Conservation (phyloP, 208 protist genomes). For the Trypanosomatidae sp. region DNA sequence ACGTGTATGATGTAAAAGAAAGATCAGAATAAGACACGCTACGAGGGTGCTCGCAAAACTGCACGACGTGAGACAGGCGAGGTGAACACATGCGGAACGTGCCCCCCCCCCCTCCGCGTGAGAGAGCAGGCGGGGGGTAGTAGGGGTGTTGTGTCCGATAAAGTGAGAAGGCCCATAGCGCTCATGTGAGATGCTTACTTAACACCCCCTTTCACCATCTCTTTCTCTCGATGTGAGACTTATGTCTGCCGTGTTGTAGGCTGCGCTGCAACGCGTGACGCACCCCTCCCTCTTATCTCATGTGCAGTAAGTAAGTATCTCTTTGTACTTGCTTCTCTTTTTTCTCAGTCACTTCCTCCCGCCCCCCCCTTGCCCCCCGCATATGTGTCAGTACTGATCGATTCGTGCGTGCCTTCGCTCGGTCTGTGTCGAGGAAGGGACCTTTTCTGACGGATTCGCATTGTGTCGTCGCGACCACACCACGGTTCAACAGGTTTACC, state of each 20-base stretch:
- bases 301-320: not conserved
- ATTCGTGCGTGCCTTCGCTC: not conserved
- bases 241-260: not conserved
- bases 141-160: not conserved
- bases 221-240: not conserved
- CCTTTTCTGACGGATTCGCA: not conserved
- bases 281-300: not conserved
- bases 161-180: not conserved
- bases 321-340: not conserved
- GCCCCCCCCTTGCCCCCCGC: not conserved
- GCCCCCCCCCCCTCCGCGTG: not conserved
- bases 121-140: not conserved
- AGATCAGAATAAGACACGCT: too few species aligned
- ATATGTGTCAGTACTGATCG: not conserved
- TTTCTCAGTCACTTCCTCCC: not conserved
- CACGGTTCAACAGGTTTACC: not conserved
- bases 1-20: slow-evolving; percentile 28
- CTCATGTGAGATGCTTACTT: not conserved
- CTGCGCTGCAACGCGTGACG: not conserved
- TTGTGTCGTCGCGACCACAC: not conserved
- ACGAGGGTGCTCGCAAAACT: not conserved
- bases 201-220: not conserved
- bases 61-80: not conserved
- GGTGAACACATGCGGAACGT: not conserved
- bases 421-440: not conserved